phyloP scores from a whole-genome alignment of 345 rosid genomes.

The Eucalyptus pumila region DNA sequence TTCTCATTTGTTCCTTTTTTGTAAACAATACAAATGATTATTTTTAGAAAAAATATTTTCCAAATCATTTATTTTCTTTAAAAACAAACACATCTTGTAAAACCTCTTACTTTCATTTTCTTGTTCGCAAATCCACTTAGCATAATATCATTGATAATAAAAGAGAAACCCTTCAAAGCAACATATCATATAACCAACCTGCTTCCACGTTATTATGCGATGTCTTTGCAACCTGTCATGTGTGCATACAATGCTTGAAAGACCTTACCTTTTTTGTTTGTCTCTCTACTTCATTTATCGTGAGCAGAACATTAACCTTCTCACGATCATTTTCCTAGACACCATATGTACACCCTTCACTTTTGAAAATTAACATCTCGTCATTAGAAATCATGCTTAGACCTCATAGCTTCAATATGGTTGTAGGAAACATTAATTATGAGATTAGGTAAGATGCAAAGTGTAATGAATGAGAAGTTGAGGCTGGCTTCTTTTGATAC shows the following conservation, averaged over 20 bases:
- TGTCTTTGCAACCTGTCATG: not conserved
- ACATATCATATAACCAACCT: not conserved
- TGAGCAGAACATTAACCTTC: not conserved
- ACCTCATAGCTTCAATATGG: not conserved
- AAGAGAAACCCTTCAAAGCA: not conserved
- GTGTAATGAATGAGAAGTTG: not conserved
- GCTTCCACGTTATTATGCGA: not conserved
- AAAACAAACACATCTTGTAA: accelerated
- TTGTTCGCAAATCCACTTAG: not conserved
- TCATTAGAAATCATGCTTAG: not conserved
- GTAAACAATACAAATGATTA: not conserved
- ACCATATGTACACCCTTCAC: not conserved
- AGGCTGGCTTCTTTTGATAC: not conserved
- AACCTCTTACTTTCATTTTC: not conserved
- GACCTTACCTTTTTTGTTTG: not conserved
- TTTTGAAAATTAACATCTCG: not conserved
- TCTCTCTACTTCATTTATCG: not conserved
- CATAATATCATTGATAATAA: not conserved
- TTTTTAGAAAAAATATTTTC: no score
- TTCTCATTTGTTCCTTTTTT: not conserved
- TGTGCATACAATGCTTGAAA: not conserved
- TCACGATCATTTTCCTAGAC: not conserved
- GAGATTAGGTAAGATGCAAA: not conserved
- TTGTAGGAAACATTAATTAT: not conserved
- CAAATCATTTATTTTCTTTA: not conserved